phyloP scores from a whole-genome alignment of 2,329 filamentous ascomycete genomes.

The Sarocladiaceae sp. region DNA sequence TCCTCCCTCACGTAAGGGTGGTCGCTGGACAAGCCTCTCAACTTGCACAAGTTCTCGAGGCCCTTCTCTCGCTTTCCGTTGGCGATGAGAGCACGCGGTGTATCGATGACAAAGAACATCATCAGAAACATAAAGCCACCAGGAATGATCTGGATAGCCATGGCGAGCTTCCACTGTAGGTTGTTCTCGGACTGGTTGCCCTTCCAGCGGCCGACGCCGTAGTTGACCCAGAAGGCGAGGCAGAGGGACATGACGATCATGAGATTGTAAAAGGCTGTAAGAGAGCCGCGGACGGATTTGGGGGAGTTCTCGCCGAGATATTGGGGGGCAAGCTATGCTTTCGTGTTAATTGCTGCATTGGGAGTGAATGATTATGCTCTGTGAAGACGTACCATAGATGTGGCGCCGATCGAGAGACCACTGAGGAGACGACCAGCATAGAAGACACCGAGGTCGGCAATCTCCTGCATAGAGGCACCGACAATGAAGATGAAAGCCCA shows the following conservation, averaged over 20 bases:
- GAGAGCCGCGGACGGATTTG: neutral
- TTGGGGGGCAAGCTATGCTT: neutral
- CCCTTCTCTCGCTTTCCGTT: conserved; percentile 30
- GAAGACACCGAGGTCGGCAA: neutral
- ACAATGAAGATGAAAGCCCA: neutral
- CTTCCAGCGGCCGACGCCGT: neutral
- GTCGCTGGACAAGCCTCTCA: conserved; percentile 21
- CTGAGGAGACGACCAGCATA: neutral
- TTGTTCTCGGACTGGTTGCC: neutral
- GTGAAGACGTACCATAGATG: neutral
- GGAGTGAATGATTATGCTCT: too few relatives aligned
- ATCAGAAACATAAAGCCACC: neutral
- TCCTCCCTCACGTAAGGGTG: conserved; percentile 15
- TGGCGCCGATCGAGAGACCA: neutral
- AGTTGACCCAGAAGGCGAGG: conserved; percentile 4
- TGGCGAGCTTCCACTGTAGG: conserved; percentile 4
- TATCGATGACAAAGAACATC: conserved; percentile 14
- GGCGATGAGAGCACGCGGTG: conserved; percentile 24
- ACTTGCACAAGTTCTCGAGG: conserved; percentile 27
- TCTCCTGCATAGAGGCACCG: neutral
- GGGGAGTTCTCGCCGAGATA: conserved; percentile 1
- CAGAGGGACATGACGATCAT: neutral
- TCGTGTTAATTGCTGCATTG: too few relatives aligned
- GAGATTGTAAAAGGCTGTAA: conserved; percentile 3
- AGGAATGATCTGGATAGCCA: conserved; percentile 2